phyloP scores from a whole-genome alignment of 2,329 filamentous ascomycete species.

The Ophiostoma himal-ulmi region DNA sequence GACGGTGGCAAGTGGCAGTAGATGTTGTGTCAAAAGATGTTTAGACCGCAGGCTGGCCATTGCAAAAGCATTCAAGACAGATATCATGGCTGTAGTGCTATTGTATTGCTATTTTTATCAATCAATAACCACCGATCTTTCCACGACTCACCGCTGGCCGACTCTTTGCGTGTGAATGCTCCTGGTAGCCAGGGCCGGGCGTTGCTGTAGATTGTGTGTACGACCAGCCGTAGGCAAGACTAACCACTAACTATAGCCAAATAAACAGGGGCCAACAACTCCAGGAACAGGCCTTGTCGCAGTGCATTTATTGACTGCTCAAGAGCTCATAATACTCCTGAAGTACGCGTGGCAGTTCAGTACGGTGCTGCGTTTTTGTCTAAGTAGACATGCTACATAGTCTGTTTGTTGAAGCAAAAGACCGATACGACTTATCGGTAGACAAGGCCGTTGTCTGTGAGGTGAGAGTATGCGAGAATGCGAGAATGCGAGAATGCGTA shows the following conservation, averaged over 20 bases:
- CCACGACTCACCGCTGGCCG: background rate
- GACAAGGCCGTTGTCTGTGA: too few species aligned
- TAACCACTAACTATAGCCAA: background rate
- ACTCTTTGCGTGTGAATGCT: background rate
- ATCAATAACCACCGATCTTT: too few species aligned
- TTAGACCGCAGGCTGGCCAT: background rate
- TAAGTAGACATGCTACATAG: too few species aligned
- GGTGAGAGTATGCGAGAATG: too few species aligned
- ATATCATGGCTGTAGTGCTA: background rate
- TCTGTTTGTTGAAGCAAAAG: too few species aligned
- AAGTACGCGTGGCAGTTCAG: background rate
- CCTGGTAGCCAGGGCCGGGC: background rate
- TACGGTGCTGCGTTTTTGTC: background rate
- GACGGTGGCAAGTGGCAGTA: background rate
- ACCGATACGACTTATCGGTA: too few species aligned
- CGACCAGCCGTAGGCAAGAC: background rate
- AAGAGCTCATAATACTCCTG: background rate
- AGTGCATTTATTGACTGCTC: background rate
- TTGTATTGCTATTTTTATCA: background rate
- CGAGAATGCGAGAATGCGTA: too few species aligned
- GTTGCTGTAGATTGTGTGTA: background rate
- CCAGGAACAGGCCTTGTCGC: background rate
- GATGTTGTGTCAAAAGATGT: background rate
- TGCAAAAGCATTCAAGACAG: background rate
- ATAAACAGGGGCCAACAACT: background rate